Evolutionary conservation across 768 basidiomycete genomes (phyloP).

Genomic region (Porpolomopsis calyptriformis): DNA sequence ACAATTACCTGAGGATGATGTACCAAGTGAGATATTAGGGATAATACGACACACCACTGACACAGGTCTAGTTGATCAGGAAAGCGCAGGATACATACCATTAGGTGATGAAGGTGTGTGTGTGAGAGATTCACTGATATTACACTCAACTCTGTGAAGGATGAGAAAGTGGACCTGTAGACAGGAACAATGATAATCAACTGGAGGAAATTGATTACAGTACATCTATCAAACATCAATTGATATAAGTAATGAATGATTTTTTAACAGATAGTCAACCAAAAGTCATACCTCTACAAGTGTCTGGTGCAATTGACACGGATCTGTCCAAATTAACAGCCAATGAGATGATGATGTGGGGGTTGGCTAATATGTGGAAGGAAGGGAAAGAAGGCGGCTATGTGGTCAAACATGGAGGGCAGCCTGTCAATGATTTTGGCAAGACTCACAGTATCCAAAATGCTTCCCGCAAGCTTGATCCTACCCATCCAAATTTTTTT

Average conservation of each 20-base stretch:
- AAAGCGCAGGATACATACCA: slow-evolving; percentile 24
- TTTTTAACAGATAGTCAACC: slow-evolving; percentile 22
- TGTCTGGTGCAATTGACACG: slow-evolving; percentile 17
- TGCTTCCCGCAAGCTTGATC: too few species aligned
- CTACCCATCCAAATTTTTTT: slow-evolving; percentile 12
- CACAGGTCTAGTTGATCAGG: slow-evolving; percentile 10
- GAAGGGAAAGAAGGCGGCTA: slow-evolving; percentile 16
- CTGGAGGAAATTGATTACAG: neutral
- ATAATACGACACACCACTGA: slow-evolving; percentile 14
- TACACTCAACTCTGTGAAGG: neutral
- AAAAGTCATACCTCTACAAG: slow-evolving; percentile 19
- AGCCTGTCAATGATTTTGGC: slow-evolving; percentile 22
- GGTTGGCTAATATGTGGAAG: slow-evolving; percentile 13
- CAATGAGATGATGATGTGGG: slow-evolving; percentile 17
- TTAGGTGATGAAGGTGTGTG: neutral
- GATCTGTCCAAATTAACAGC: slow-evolving; percentile 16
- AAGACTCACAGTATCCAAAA: slow-evolving; percentile 8
- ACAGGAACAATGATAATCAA: neutral
- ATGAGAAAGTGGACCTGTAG: neutral
- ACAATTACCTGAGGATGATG: slow-evolving; percentile 20
- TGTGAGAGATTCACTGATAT: too few species aligned
- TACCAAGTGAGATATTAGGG: slow-evolving; percentile 20
- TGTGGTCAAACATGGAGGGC: slow-evolving; percentile 15
- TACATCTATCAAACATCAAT: too few species aligned
- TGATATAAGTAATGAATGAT: too few species aligned